Evolutionary conservation across 78 protist genomes (phyloP).

Genomic region (Creolimax fragrantissima): DNA sequence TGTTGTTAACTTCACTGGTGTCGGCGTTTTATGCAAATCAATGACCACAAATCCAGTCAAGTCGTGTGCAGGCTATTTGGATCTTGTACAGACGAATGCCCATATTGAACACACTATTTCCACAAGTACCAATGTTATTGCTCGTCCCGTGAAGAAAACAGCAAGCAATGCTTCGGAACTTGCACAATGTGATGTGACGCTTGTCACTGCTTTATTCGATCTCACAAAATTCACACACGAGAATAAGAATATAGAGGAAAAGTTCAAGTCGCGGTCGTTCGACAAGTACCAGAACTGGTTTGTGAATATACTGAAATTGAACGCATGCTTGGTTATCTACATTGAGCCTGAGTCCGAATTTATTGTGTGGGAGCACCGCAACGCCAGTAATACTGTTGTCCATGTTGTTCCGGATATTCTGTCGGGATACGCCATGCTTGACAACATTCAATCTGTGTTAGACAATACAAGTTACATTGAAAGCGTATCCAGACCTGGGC

Average conservation of each 20-base stretch:
- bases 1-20: background rate
- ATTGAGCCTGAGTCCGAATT: background rate
- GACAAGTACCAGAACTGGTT: background rate
- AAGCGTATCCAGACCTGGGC: background rate
- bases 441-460: background rate
- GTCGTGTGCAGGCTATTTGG: background rate
- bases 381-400: background rate
- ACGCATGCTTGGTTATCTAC: background rate
- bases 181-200: background rate
- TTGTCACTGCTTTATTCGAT: background rate
- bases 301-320: background rate
- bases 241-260: background rate
- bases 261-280: background rate
- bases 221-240: background rate
- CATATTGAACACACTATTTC: background rate
- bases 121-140: background rate
- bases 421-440: background rate
- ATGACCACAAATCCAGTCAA: background rate
- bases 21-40: background rate
- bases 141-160: background rate
- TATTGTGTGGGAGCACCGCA: background rate
- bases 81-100: background rate
- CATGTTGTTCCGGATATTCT: background rate
- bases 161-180: background rate
- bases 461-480: background rate